Conservation (phyloP, 202 grass and related monocot species). For the Schoenoplectus tabernaemontani region DNA sequence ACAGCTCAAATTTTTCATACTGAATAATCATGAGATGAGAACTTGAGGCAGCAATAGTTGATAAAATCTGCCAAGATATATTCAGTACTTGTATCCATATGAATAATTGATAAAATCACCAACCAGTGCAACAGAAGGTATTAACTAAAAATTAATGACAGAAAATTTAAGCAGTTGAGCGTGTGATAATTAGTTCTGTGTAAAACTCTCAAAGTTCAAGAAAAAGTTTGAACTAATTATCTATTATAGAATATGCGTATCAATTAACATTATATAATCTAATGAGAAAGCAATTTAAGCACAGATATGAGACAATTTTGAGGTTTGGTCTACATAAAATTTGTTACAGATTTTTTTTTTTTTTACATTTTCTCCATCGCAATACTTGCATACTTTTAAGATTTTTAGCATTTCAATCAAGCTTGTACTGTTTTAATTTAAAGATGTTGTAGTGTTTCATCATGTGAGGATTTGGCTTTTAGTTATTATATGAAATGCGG, state of each 20-base stretch:
- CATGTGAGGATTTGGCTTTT: neutral
- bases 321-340: no score
- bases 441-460: neutral
- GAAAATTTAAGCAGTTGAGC: neutral
- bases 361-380: neutral
- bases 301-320: neutral
- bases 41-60: no score
- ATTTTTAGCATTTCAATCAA: neutral
- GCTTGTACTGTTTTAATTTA: neutral
- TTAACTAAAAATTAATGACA: neutral
- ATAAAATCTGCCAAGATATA: no score
- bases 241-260: neutral
- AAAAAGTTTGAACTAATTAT: neutral
- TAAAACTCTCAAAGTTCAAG: neutral
- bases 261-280: neutral
- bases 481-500: neutral
- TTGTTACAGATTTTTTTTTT: no score
- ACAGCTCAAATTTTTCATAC: neutral
- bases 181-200: neutral
- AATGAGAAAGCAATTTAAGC: neutral
- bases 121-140: neutral
- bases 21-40: neutral
- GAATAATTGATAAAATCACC: neutral
- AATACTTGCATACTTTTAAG: neutral
- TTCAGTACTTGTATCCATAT: neutral